A percentile compares a stretch with the other conserved stretches of the same genome.
These are phyloP conservation scores for Neurospora sp. DNA, from an alignment of 495 filamentous ascomycete genomes.

Conservation along the genomic window DNA sequence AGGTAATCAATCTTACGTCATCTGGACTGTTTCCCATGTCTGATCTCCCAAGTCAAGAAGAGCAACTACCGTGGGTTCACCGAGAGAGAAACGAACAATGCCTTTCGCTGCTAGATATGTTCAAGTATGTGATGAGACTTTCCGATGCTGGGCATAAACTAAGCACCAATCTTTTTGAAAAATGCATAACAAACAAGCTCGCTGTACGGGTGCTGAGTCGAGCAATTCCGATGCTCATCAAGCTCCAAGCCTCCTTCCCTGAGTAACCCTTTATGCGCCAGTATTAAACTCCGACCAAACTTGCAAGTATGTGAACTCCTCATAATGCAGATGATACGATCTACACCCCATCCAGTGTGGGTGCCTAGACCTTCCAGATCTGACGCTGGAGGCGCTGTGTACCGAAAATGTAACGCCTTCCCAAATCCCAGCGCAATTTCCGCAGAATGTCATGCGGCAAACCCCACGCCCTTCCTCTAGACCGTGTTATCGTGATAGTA, in stretches of 20 bases:
- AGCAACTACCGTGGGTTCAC: background rate
- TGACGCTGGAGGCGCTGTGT: background rate
- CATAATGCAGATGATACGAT: background rate
- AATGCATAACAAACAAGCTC: background rate
- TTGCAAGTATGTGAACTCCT: background rate
- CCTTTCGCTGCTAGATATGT: background rate
- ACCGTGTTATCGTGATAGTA: slow-evolving; percentile 81
- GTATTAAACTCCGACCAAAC: background rate
- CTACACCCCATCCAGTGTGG: background rate
- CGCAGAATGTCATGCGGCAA: background rate
- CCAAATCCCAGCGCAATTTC: background rate
- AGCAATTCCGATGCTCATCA: background rate
- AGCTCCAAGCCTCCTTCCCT: background rate
- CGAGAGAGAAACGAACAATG: background rate
- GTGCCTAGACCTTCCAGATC: background rate
- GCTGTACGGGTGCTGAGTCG: background rate
- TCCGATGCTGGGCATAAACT: background rate
- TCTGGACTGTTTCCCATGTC: background rate
- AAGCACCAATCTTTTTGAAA: background rate
- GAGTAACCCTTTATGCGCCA: background rate
- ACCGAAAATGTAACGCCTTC: background rate
- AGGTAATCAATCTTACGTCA: background rate
- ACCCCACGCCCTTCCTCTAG: slow-evolving; percentile 25
- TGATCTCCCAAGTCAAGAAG: background rate
- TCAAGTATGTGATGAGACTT: background rate